phyloP scores from a whole-genome alignment of 2,329 filamentous ascomycete genomes.

The Trichoderma atroviride region DNA sequence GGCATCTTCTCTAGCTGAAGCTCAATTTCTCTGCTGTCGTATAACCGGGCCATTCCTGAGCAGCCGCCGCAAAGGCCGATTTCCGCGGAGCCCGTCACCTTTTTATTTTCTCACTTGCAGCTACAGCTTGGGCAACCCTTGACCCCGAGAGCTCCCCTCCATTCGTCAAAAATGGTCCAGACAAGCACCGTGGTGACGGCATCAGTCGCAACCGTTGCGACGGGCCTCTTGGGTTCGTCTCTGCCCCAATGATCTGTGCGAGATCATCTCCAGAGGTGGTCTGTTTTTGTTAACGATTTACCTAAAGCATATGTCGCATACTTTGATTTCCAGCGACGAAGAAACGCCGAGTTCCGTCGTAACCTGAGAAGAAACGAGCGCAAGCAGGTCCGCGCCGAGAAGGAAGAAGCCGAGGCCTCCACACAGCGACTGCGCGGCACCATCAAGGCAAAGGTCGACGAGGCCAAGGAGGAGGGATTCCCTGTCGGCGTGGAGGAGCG shows the following conservation, averaged over 20 bases:
- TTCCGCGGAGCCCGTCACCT: slow-evolving; percentile 14
- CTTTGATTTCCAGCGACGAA: slow-evolving; percentile 69
- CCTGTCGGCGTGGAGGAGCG: slow-evolving; percentile 88
- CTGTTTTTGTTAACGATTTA: slow-evolving; percentile 30
- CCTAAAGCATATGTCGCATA: slow-evolving; percentile 64
- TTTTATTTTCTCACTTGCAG: slow-evolving; percentile 19
- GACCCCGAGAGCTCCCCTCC: slow-evolving; percentile 12
- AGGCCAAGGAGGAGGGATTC: slow-evolving; percentile 89
- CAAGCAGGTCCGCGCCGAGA: slow-evolving; percentile 68
- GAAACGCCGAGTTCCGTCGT: slow-evolving; percentile 66
- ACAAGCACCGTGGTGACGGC: slow-evolving; percentile 61
- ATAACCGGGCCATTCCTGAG: background rate
- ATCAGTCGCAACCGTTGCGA: slow-evolving; percentile 62
- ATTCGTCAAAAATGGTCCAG: slow-evolving; percentile 47
- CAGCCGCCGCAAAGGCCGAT: slow-evolving; percentile 6
- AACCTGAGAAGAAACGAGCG: slow-evolving; percentile 75
- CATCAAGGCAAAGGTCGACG: slow-evolving; percentile 75
- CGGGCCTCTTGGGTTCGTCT: slow-evolving; percentile 59
- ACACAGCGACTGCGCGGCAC: slow-evolving; percentile 68
- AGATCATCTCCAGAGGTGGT: background rate
- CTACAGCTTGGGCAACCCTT: background rate
- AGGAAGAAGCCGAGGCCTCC: slow-evolving; percentile 70
- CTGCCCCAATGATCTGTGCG: slow-evolving; percentile 12
- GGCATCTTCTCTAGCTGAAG: slow-evolving; percentile 2
- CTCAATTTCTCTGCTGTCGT: slow-evolving; percentile 13